Evolutionary conservation across 352 stramenopile genomes (phyloP).

Genomic region (Globisporangium yorkense): DNA sequence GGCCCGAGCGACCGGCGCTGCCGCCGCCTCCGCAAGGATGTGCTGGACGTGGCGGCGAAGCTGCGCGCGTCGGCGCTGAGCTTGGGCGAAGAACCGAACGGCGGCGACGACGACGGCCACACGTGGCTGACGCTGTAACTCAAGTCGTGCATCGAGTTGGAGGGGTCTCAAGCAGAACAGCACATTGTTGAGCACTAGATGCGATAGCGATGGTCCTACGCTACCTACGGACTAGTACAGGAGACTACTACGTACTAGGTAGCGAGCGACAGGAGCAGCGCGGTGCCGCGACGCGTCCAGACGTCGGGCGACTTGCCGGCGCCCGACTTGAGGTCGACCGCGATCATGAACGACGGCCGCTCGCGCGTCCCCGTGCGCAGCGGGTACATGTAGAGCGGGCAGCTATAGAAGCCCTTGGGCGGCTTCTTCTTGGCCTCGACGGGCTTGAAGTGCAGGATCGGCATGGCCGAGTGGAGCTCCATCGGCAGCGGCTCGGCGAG

Average conservation of each 20-base stretch:
- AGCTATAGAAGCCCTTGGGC: conserved; percentile 90
- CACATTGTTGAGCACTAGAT: too few species aligned
- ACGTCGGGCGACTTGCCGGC: conserved; percentile 83
- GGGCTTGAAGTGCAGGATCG: conserved; percentile 94
- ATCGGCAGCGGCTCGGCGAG: conserved; percentile 89
- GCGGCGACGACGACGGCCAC: conserved; percentile 31
- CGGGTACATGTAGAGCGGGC: conserved; percentile 95
- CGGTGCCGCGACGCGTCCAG: conserved; percentile 92
- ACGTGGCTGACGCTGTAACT: conserved; percentile 48
- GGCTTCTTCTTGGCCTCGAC: conserved; percentile 94
- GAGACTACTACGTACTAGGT: conserved; percentile 27
- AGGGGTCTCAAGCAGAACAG: too few species aligned
- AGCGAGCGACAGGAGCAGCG: conserved; percentile 88
- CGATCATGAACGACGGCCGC: conserved; percentile 93
- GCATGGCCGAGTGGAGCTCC: conserved; percentile 89
- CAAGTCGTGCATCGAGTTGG: too few species aligned
- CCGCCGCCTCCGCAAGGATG: conserved; percentile 35
- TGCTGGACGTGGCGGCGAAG: conserved; percentile 33
- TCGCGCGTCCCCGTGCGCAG: conserved; percentile 93
- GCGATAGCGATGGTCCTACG: background rate
- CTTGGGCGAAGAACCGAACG: conserved; percentile 14
- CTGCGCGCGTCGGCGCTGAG: conserved; percentile 18
- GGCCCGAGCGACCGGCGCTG: conserved; percentile 44
- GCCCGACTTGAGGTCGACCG: conserved; percentile 90
- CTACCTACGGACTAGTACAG: background rate